phyloP scores from a whole-genome alignment of 352 stramenopile genomes.

The Blastocystis hominis region DNA sequence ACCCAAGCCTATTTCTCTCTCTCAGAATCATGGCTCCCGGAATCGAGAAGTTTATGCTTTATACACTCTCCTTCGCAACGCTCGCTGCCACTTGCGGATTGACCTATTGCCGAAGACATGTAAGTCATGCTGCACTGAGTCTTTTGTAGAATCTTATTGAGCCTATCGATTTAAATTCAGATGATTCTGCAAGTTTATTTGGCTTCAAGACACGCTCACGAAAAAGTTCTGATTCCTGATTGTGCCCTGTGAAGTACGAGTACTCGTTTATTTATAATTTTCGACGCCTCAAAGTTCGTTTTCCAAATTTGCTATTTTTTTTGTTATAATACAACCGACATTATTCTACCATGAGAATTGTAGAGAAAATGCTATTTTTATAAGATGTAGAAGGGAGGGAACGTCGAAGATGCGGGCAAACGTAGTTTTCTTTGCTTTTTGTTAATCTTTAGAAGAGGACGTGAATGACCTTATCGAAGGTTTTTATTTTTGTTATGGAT shows the following conservation, averaged over 20 bases:
- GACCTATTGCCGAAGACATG: conserved; percentile 27
- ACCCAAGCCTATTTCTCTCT: neutral
- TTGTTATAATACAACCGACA: neutral
- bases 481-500: neutral
- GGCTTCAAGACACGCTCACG: neutral
- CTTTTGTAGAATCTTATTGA: conserved; percentile 9
- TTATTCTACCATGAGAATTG: conserved; percentile 15
- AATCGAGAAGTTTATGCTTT: conserved; percentile 24
- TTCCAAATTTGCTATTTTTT: neutral
- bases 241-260: neutral
- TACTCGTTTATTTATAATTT: neutral
- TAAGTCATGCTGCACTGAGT: neutral
- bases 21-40: neutral
- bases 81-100: neutral
- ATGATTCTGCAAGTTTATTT: neutral
- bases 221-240: neutral
- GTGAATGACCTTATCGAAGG: conserved; percentile 20
- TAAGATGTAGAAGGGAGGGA: neutral
- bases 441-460: neutral
- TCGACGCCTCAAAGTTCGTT: neutral
- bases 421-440: neutral
- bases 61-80: conserved; percentile 7
- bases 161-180: conserved; percentile 20
- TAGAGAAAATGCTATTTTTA: neutral
- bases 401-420: neutral